Evolutionary conservation across 2,329 filamentous ascomycete species (phyloP), one percentile per base, ranked within the genome.

Genomic region (Diaporthe sp.): DNA sequence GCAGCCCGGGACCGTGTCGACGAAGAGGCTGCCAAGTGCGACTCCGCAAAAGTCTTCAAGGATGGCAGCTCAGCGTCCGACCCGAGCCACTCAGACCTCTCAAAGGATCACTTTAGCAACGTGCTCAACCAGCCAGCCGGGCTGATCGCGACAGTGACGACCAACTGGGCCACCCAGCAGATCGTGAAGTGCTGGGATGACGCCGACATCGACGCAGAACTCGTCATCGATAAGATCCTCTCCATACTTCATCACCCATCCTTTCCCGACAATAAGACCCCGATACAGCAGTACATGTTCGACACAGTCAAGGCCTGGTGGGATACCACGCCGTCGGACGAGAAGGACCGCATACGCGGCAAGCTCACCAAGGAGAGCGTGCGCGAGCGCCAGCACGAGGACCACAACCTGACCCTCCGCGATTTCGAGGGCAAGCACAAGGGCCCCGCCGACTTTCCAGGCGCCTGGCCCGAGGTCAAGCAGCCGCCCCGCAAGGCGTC

Each of bases 171-270:
- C 34, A 92, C 91, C 0, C 92, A 93, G 7, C 89, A 92, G 8
- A 85, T 94, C 39, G 87, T 94, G 37, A 92, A 92, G 79, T 92
- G 92, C 51, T 94, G 92, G 91, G 91, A 94, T 77, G 88, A 94
- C 79, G 87, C 89, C 1, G 88, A 91, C 58, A 86, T 93, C 4
- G 87, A 91, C 0, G 89, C 92, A 22, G 85, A 93, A 12, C 87
- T 91, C 79, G 90, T 93, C 2, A 83, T 94, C 53, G 83, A 91
- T 69, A 92, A 94, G 76, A 89, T 93, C 71, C 82, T 90, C 55
- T 86, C 87, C 8, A 88, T 93, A 13, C 92, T 94, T 83, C 93
- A 94, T 80, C 93, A 94, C 79, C 93, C 93, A 0, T 90, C 90
- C 0, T 83, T 92, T 31, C 88, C 81, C 72, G 62, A 78, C 74